These are phyloP conservation scores for Sphaerostilbella broomeana DNA, from an alignment of 2,329 filamentous ascomycete species.

Conservation along the genomic window DNA sequence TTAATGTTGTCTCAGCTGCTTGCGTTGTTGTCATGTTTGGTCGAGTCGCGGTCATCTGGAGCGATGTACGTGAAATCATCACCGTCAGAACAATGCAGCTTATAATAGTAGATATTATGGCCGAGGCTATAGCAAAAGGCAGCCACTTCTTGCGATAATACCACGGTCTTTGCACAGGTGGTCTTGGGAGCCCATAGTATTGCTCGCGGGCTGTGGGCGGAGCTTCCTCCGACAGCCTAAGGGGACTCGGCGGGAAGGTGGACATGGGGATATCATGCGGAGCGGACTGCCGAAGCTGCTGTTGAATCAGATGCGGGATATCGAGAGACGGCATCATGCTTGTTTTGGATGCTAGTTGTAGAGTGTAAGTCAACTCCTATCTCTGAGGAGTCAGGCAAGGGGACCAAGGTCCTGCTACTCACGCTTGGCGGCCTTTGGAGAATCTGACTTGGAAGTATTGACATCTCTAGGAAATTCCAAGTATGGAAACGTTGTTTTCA, in stretches of 20 bases:
- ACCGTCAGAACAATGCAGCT: slow-evolving; percentile 4
- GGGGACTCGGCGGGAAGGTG: background rate
- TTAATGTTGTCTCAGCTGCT: background rate
- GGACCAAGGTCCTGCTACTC: too few species aligned
- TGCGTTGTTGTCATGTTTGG: slow-evolving; percentile 4
- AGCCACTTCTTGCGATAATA: slow-evolving; percentile 7
- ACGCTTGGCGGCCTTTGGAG: too few species aligned
- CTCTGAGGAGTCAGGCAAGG: too few species aligned
- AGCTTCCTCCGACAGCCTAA: background rate
- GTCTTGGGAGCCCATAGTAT: slow-evolving; percentile 3
- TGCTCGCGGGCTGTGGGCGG: background rate
- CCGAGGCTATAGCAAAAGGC: slow-evolving; percentile 4
- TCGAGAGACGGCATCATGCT: slow-evolving; percentile 8
- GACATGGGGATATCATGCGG: background rate
- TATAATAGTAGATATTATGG: background rate
- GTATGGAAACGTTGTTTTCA: too few species aligned
- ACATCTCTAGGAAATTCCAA: too few species aligned
- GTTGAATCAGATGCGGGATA: slow-evolving; percentile 3
- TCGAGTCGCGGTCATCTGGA: background rate
- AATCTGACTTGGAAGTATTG: too few species aligned
- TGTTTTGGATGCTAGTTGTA: too few species aligned
- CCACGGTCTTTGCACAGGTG: background rate
- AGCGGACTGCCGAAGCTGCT: background rate
- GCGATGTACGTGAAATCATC: slow-evolving; percentile 4
- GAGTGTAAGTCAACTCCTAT: too few species aligned